Evolutionary conservation across 768 basidiomycete genomes (phyloP), one percentile per base, ranked within the genome.

Genomic region (Podaxis sp.): DNA sequence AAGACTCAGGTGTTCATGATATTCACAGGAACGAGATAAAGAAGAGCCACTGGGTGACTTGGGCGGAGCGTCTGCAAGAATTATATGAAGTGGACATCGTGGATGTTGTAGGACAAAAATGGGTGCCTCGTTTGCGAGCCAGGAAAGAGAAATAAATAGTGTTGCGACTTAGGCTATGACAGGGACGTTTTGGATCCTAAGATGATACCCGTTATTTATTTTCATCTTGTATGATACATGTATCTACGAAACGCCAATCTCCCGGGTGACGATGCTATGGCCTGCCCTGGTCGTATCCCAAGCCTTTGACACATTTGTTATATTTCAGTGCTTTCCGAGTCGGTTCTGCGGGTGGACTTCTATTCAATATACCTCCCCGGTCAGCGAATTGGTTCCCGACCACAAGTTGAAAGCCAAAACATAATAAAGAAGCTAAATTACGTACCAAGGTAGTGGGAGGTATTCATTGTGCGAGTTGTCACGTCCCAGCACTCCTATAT

Each of bases 31-130:
- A 60, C 11, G 51, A 44, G 26, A 53, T 60, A 8, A 53, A 53
- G 38, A 60, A 53, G 26, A 52, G 51, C 15, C 51, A 60, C 26
- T 60, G 59, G 59, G 50, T 46, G 4, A 20, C 30, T 41, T 60
- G 51, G 51, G 59, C 51, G 15, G 59, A 60, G 38, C 51, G 59
- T 20, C 38, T 53, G 22, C 22, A 54, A n/a, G 59, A 60, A 13
- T 4, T 53, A 12, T 60, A 54, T 44, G 28, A 22, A 2, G 51
- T 60, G 8, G 50, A 54, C 40, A 60, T 60, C 2, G 59, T 60
- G 8, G 40, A 53, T 52, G 22, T 15, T 3, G 2, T n/a, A 15
- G 51, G 51, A 12, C 49, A 60, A 30, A 52, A 40, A 20, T 60
- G 59, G 59, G 40, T 17, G 41, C 59, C 51, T 13, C 59, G 59